A percentile compares a stretch with the other conserved stretches of the same genome.
Evolutionary conservation across 192 early-diverging fungal genomes (phyloP).

Genomic region (Borealophlyctis nickersoniae): DNA sequence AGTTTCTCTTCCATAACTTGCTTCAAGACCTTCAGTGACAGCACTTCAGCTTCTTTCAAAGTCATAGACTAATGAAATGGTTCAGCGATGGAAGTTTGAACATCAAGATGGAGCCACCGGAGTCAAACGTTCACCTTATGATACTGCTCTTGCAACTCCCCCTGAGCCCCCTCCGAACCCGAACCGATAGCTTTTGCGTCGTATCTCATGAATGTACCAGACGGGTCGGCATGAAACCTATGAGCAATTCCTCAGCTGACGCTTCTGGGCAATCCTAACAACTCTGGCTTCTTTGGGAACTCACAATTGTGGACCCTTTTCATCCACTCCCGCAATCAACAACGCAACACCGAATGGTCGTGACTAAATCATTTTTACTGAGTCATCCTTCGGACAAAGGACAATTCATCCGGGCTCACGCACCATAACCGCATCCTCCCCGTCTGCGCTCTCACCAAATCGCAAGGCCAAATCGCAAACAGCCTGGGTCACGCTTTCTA

Average conservation of each 20-base stretch:
- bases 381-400: conserved; percentile 1
- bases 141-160: conserved; percentile 95
- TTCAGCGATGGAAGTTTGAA: background rate
- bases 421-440: conserved; percentile 96
- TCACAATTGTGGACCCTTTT: conserved; percentile 96
- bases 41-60: conserved; percentile 78
- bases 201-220: conserved; percentile 93
- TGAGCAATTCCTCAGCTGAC: background rate
- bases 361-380: conserved; percentile 53
- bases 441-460: conserved; percentile 95
- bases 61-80: conserved; percentile 66
- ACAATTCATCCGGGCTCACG: background rate
- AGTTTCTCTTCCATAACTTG: conserved; percentile 99
- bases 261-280: no score
- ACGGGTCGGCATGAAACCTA: conserved; percentile 94
- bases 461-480: conserved; percentile 96
- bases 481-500: conserved; percentile 95
- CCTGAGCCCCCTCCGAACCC: conserved; percentile 97
- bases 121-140: conserved; percentile 58
- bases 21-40: conserved; percentile 95
- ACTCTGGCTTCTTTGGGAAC: no score
- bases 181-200: conserved; percentile 99
- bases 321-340: conserved; percentile 94
- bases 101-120: background rate
- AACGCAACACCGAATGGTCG: conserved; percentile 99